Evolutionary conservation across 2,329 filamentous ascomycete genomes (phyloP), one percentile per base, ranked within the genome.

Genomic region (Aspergillus costaricaensis): DNA sequence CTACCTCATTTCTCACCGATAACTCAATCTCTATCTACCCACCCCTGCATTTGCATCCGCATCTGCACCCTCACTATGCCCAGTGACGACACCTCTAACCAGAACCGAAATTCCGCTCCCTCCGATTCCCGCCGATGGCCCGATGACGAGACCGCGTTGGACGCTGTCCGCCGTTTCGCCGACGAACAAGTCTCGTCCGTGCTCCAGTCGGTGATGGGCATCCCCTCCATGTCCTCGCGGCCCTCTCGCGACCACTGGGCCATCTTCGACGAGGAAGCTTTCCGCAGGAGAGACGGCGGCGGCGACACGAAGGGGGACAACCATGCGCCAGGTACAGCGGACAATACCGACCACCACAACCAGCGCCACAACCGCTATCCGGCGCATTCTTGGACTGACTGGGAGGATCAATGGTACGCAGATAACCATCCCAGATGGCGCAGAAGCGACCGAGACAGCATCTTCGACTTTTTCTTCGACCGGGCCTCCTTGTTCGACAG

Each of bases 121-220:
- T 72, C 73, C n/a, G 62, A 60, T 60, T 58, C 64, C 15, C 63
- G 64, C 32, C 59, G 62, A 59, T 68, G 67, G 66, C 57, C 61
- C 44, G 72, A 79, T 55, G 71, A 77, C 60, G 73, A 79, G 61
- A 86, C 86, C 61, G 84, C 85, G 1, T 87, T 88, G 72, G 80
- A 86, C 58, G 78, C 81, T 30, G 87, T 88, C 74, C 85, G 86
- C 65, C 83, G 82, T 63, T 86, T 84, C 70, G 83, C 85, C 58
- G 85, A 88, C 66, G 81, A 83, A 50, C 83, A 85, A 59, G 79
- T 87, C 65, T 81, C 80, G 8, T 82, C 81, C 15, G 72, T 88
- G 55, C 72, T 87, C 58, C 81, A 82, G 62, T 79, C 79, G 17
- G 74, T 86, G 57, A 81, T 83, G 59, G 77, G 80, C 27, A 72